A percentile compares a stretch with the other conserved stretches of the same genome.
These are phyloP conservation scores for Calocybe gambosa DNA, from an alignment of 1,284 basidiomycete genomes.

Conservation along the genomic window DNA sequence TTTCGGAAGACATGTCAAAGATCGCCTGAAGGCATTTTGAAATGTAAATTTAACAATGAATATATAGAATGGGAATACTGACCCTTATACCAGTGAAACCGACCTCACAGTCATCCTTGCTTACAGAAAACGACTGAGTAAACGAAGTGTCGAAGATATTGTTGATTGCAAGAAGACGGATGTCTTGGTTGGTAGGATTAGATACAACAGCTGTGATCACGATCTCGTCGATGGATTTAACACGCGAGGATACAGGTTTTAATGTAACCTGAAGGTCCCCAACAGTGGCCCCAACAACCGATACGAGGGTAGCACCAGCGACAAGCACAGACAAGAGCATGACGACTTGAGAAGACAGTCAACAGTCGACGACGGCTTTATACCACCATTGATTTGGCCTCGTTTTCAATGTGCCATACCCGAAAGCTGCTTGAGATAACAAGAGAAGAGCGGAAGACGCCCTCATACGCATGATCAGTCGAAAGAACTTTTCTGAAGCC, in stretches of 20 bases:
- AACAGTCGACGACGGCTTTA: too few relatives aligned
- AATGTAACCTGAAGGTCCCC: too few relatives aligned
- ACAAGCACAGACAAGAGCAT: too few relatives aligned
- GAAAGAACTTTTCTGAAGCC: too few relatives aligned
- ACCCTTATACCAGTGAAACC: slow-evolving; percentile 8
- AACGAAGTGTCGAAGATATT: slow-evolving; percentile 7
- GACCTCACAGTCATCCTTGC: slow-evolving; percentile 2
- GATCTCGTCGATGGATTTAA: neutral
- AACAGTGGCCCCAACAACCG: too few relatives aligned
- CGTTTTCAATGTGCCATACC: too few relatives aligned
- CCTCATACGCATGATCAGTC: too few relatives aligned
- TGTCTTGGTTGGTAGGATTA: slow-evolving; percentile 10
- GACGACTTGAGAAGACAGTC: too few relatives aligned
- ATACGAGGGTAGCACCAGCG: too few relatives aligned
- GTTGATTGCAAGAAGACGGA: slow-evolving; percentile 9
- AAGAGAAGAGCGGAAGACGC: too few relatives aligned
- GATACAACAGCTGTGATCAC: slow-evolving; percentile 7
- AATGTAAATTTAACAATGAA: neutral
- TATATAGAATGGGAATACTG: neutral
- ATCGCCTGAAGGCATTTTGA: slow-evolving; percentile 1
- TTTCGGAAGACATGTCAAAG: slow-evolving; percentile 4
- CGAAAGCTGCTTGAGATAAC: too few relatives aligned
- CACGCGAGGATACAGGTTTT: neutral
- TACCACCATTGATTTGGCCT: too few relatives aligned
- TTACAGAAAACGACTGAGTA: slow-evolving; percentile 7